Conservation (phyloP, 345 rosid species). For the Moringa oleifera region DNA sequence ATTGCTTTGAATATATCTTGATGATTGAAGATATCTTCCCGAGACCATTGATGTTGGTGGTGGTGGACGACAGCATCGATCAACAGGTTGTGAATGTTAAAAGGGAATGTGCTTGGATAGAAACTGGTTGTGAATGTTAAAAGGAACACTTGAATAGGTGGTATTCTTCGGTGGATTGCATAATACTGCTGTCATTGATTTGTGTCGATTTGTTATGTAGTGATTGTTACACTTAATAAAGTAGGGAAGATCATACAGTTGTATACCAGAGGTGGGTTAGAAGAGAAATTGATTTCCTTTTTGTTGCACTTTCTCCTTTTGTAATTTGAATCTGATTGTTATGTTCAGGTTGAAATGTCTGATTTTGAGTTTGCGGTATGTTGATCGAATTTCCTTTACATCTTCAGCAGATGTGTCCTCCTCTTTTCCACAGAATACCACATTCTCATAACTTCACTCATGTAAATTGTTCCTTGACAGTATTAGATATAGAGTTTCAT, state of each 20-base stretch:
- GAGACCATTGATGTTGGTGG: conserved; percentile 64
- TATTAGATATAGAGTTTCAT: too few relatives aligned
- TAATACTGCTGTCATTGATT: background rate
- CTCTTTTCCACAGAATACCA: too few relatives aligned
- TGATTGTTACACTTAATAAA: conserved; percentile 1
- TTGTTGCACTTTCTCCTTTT: conserved; percentile 1
- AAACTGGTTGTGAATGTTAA: too few relatives aligned
- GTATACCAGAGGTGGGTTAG: conserved; percentile 9
- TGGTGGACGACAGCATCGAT: conserved; percentile 54
- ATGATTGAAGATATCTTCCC: conserved; percentile 52
- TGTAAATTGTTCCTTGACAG: too few relatives aligned
- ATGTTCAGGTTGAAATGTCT: too few relatives aligned
- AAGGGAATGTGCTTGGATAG: too few relatives aligned
- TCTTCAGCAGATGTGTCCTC: too few relatives aligned
- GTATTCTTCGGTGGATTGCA: background rate
- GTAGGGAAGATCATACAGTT: conserved; percentile 9
- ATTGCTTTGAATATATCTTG: conserved; percentile 12
- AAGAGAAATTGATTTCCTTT: background rate
- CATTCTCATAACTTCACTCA: too few relatives aligned
- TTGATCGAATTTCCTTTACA: too few relatives aligned
- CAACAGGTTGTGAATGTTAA: conserved; percentile 74
- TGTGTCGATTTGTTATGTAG: conserved; percentile 1
- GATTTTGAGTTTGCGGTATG: too few relatives aligned
- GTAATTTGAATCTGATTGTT: conserved; percentile 5
- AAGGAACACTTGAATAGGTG: too few relatives aligned